These are phyloP conservation scores for Stentor roeselii DNA, from an alignment of 73 alveolate species.

Conservation along the genomic window DNA sequence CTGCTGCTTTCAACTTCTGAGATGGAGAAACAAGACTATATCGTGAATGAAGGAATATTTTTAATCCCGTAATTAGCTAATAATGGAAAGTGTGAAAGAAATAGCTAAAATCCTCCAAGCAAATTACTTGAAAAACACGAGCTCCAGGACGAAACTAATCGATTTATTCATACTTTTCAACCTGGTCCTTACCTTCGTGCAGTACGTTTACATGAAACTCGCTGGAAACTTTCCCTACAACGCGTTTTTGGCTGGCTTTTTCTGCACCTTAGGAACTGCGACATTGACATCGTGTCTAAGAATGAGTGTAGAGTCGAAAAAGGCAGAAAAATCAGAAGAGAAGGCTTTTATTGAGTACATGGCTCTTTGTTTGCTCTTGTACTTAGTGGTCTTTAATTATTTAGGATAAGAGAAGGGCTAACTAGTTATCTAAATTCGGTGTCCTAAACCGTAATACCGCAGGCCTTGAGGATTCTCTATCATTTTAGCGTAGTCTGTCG, in stretches of 20 bases:
- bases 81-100: not conserved
- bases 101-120: not conserved
- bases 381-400: not conserved
- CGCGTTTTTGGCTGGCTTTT: slow-evolving; percentile 15
- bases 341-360: slow-evolving; percentile 15
- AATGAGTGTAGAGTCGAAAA: not conserved
- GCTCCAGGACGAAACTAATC: not conserved
- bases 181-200: not conserved
- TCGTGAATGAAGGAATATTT: no score
- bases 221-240: slow-evolving; percentile 26
- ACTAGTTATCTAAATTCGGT: no score
- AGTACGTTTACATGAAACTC: slow-evolving; percentile 1
- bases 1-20: not conserved
- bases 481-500: not conserved
- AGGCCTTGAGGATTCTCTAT: not conserved
- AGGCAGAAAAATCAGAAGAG: slow-evolving; percentile 13
- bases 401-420: no score
- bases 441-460: no score
- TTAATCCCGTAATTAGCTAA: no score
- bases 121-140: not conserved
- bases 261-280: slow-evolving; percentile 23
- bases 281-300: not conserved
- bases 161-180: not conserved
- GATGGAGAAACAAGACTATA: not conserved
- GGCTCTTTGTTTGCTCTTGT: not conserved